A percentile compares a stretch with the other conserved stretches of the same genome.
Conservation (phyloP, 2,329 filamentous ascomycete species). For the Penicillium expansum region DNA sequence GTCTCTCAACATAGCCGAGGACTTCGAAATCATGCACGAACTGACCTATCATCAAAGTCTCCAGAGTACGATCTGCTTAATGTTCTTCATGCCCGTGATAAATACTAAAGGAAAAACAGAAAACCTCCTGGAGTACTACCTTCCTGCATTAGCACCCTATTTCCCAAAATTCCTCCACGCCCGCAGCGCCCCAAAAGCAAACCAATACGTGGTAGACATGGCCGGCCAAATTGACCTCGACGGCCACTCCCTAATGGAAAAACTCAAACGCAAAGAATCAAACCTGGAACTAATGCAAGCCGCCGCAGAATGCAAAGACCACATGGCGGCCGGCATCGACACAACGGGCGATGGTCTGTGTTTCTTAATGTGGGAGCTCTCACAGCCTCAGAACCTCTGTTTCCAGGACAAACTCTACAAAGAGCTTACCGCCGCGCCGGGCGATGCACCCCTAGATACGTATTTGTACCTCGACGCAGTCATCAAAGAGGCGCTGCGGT, state of each 20-base stretch:
- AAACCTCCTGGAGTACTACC: constrained; percentile 59
- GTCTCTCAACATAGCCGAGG: constrained; percentile 55
- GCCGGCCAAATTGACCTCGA: constrained; percentile 48
- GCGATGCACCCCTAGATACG: constrained; percentile 33
- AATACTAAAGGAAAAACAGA: constrained; percentile 41
- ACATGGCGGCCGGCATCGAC: constrained; percentile 70
- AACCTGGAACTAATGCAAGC: constrained; percentile 54
- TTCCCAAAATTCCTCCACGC: constrained; percentile 53
- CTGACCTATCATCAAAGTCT: constrained; percentile 66
- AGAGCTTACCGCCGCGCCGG: constrained; percentile 50
- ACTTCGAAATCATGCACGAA: constrained; percentile 66
- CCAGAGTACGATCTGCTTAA: constrained; percentile 51
- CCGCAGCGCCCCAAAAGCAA: constrained; percentile 58
- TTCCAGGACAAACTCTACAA: constrained; percentile 54
- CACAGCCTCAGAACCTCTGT: constrained; percentile 53
- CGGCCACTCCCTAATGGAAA: constrained; percentile 58
- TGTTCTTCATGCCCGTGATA: neutral
- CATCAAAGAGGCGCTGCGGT: constrained; percentile 60
- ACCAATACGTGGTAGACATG: constrained; percentile 57
- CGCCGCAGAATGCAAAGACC: constrained; percentile 67
- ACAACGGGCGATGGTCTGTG: constrained; percentile 68
- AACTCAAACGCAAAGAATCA: constrained; percentile 54
- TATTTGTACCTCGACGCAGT: constrained; percentile 62
- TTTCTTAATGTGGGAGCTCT: constrained; percentile 70
- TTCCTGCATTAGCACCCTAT: constrained; percentile 50